phyloP scores from a whole-genome alignment of 331 rosid genomes.

The Ulmus americana region DNA sequence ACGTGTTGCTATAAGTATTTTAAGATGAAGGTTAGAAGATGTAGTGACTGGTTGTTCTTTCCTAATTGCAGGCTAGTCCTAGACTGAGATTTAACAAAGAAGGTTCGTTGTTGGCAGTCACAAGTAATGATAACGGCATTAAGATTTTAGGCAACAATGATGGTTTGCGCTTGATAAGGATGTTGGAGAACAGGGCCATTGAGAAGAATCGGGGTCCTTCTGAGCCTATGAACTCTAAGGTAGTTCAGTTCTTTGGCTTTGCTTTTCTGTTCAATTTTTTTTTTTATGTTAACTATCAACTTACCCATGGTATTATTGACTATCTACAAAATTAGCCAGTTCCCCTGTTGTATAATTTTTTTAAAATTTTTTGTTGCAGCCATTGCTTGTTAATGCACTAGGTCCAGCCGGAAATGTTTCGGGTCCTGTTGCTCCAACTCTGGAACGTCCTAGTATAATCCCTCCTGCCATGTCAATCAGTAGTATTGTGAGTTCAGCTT shows the following conservation, averaged over 20 bases:
- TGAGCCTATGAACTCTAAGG: slow-evolving; percentile 36
- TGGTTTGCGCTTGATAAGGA: slow-evolving; percentile 35
- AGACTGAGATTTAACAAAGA: slow-evolving; percentile 43
- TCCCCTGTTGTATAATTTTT: too few relatives aligned
- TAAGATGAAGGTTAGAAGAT: slow-evolving; percentile 4
- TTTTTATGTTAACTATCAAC: too few relatives aligned
- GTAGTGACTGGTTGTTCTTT: background rate
- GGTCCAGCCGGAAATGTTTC: slow-evolving; percentile 35
- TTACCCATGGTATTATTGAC: too few relatives aligned
- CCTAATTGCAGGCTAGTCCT: slow-evolving; percentile 36
- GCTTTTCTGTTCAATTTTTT: background rate
- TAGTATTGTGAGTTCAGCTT: slow-evolving; percentile 29
- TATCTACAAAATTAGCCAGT: too few relatives aligned
- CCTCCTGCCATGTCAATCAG: slow-evolving; percentile 35
- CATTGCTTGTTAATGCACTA: slow-evolving; percentile 35
- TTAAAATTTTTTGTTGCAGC: slow-evolving; percentile 26
- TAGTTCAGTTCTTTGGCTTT: slow-evolving; percentile 5
- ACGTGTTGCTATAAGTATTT: background rate
- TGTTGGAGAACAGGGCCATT: slow-evolving; percentile 36
- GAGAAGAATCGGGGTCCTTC: slow-evolving; percentile 38
- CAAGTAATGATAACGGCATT: slow-evolving; percentile 34
- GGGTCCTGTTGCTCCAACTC: slow-evolving; percentile 17
- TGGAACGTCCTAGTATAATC: slow-evolving; percentile 35
- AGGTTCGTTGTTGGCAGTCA: slow-evolving; percentile 42
- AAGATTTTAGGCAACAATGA: slow-evolving; percentile 40